Evolutionary conservation across 331 rosid species (phyloP), one percentile per base, ranked within the genome.

Genomic region (Malus hybrid): DNA sequence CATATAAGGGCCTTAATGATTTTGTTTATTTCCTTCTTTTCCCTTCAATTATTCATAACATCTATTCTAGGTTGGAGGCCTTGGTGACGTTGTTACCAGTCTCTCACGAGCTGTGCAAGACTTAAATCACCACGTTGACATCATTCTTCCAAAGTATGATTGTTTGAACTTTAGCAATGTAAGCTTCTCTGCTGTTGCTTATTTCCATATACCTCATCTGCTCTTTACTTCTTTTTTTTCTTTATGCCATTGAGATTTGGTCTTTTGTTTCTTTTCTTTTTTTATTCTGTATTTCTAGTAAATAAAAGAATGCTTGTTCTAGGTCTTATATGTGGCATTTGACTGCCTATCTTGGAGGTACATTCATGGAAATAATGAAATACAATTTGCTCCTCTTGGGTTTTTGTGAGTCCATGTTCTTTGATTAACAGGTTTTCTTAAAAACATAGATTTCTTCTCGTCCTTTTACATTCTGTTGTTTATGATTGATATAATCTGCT

Each of bases 1-100:
- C n/a, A 60, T 14, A 22, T 33, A 19, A 12, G 20, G 66, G 48
- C 24, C 62, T 15, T 15, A 19, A 4, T 63, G 62, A 44, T 62
- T 13, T 28, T 73, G 70, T 72, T 7, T 67, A 10, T 39, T 18
- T 59, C 22, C 10, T 67, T 50, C 10, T 64, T 62, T 57, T 55
- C 24, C 55, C 62, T 61, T 33, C 15, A 39, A 18, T 80, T 44
- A 44, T 66, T 66, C 65, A 54, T 75, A 70, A 62, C 69, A 60
- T 82, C 54, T 70, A 24, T 78, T 79, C 78, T 81, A 93, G 97
- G 93, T 93, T 85, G 98, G 98, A 83, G 98, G 98, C 65, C 98
- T 93, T 65, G 98, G 91, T 76, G 98, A 93, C 70, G 98, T 93
- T 79, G 91, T 93, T 63, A 93, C 96, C 71, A 78, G 98, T 83